Conservation (phyloP, 306 rosid species). For the Sophora flavescens region DNA sequence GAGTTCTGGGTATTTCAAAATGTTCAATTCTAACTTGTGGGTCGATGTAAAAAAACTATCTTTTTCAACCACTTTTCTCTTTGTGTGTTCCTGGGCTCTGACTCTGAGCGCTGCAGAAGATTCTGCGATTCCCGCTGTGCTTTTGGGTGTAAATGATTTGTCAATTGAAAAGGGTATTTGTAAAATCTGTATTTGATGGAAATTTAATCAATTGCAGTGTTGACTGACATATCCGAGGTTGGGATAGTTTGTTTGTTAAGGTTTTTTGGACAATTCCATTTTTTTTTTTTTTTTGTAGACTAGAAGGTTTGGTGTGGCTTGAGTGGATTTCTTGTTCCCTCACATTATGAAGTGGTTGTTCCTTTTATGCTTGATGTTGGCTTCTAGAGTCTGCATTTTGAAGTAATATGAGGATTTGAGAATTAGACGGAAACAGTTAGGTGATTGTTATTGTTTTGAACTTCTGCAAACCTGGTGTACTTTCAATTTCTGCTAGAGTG, state of each 20-base stretch:
- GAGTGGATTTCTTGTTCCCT: constrained; percentile 12
- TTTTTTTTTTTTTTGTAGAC: background rate
- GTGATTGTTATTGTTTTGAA: background rate
- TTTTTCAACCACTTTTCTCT: background rate
- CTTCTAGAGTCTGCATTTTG: constrained; percentile 24
- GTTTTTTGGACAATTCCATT: constrained; percentile 1
- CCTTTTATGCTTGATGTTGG: constrained; percentile 13
- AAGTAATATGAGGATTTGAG: constrained; percentile 2
- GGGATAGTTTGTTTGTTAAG: constrained; percentile 2
- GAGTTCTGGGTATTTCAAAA: constrained; percentile 31
- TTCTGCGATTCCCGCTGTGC: background rate
- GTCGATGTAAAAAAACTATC: background rate
- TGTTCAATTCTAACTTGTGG: constrained; percentile 29
- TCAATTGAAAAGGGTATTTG: constrained; percentile 23
- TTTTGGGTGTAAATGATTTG: constrained; percentile 43
- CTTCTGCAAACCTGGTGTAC: background rate
- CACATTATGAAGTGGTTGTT: constrained; percentile 32
- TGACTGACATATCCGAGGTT: constrained; percentile 28
- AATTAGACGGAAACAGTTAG: background rate
- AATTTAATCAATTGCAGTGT: constrained; percentile 28
- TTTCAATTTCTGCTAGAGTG: background rate
- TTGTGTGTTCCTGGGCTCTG: constrained; percentile 16
- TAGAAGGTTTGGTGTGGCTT: constrained; percentile 1
- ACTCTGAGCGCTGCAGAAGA: background rate
- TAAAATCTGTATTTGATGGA: constrained; percentile 30